Conservation (phyloP, 208 protist genomes). For the Acanthamoeba quina region DNA sequence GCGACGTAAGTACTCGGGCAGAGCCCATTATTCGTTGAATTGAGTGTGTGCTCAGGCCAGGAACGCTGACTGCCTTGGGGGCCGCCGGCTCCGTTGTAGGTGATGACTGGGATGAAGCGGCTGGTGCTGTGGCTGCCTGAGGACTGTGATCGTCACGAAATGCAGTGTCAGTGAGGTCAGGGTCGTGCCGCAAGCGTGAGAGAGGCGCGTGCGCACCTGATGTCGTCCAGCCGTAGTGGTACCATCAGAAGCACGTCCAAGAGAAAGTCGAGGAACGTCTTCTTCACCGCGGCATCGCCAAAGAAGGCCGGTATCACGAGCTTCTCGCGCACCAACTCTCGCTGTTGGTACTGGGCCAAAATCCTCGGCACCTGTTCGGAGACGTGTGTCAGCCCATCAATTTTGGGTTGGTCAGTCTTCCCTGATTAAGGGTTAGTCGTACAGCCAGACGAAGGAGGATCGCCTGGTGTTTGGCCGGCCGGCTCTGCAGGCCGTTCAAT, state of each 20-base stretch:
- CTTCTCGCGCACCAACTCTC: constrained; percentile 12
- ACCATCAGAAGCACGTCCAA: constrained; percentile 53
- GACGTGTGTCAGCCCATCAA: neutral
- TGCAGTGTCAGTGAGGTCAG: neutral
- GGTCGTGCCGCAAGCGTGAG: neutral
- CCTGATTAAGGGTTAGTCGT: neutral
- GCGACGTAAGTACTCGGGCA: constrained; percentile 11
- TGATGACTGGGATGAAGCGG: neutral
- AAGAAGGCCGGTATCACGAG: constrained; percentile 36
- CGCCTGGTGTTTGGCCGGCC: constrained; percentile 60
- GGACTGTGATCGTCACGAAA: neutral
- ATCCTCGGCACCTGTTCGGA: constrained; percentile 25
- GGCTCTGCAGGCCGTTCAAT: neutral
- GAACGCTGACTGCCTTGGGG: neutral
- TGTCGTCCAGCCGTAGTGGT: constrained; percentile 2
- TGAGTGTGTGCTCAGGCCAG: constrained; percentile 29
- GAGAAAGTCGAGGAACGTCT: constrained; percentile 30
- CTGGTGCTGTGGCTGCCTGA: neutral
- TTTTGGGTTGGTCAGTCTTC: neutral
- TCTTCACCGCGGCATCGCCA: constrained; percentile 19
- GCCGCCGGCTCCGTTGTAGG: neutral
- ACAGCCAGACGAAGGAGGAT: constrained; percentile 60
- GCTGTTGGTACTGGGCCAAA: constrained; percentile 13
- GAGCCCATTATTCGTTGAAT: constrained; percentile 60
- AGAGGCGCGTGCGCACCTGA: neutral